phyloP scores from a whole-genome alignment of 164 flowering plant species.

The Brasenia schreberi region DNA sequence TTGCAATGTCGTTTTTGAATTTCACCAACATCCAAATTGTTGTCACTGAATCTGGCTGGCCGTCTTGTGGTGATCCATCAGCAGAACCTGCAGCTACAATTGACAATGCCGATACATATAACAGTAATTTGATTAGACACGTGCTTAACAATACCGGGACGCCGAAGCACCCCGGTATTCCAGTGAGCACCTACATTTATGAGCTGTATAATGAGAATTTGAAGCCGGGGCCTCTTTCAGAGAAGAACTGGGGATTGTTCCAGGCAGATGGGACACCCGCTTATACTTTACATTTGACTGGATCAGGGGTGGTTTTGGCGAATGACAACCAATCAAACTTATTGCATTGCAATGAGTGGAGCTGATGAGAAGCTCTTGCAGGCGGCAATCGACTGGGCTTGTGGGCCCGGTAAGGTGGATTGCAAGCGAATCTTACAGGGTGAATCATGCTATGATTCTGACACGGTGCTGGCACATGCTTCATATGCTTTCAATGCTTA shows the following conservation, averaged over 20 bases:
- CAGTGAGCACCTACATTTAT: slow-evolving; percentile 74
- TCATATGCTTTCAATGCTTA: slow-evolving; percentile 78
- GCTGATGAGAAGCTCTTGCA: slow-evolving; percentile 82
- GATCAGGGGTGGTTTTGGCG: slow-evolving; percentile 63
- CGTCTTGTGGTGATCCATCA: slow-evolving; percentile 51
- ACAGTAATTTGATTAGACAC: slow-evolving; percentile 60
- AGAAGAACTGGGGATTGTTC: slow-evolving; percentile 91
- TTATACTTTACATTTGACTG: slow-evolving; percentile 52
- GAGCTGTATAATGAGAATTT: slow-evolving; percentile 86
- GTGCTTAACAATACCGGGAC: slow-evolving; percentile 79
- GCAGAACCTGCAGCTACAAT: slow-evolving; percentile 57
- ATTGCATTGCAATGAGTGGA: slow-evolving; percentile 54
- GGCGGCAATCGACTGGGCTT: slow-evolving; percentile 91
- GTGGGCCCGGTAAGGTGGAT: slow-evolving; percentile 87
- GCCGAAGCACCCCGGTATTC: slow-evolving; percentile 72
- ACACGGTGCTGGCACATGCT: slow-evolving; percentile 65
- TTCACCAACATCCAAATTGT: slow-evolving; percentile 55
- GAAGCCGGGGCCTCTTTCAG: slow-evolving; percentile 61
- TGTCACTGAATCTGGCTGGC: slow-evolving; percentile 78
- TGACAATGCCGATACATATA: slow-evolving; percentile 65
- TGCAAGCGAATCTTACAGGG: slow-evolving; percentile 79
- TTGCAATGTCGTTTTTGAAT: slow-evolving; percentile 51
- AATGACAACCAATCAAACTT: slow-evolving; percentile 83
- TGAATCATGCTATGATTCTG: slow-evolving; percentile 70
- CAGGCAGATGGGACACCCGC: slow-evolving; percentile 53